These are phyloP conservation scores for Candida gigantensis DNA, from an alignment of 1,139 yeast species.

Conservation along the genomic window DNA sequence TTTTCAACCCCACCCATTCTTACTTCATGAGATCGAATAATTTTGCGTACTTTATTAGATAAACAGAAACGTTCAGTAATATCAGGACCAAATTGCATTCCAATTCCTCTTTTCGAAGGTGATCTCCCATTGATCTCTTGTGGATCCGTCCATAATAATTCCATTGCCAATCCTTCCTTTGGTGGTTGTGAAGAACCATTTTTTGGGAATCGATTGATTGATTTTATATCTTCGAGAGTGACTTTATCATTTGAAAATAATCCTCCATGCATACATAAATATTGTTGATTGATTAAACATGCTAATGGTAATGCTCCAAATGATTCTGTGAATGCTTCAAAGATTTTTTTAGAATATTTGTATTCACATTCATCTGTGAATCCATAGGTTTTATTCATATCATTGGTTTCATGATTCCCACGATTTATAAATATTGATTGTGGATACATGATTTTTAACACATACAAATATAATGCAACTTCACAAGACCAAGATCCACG, in stretches of 20 bases:
- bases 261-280: slow-evolving; percentile 95
- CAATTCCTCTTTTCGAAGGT: slow-evolving; percentile 92
- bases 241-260: slow-evolving; percentile 77
- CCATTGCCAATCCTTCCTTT: slow-evolving; percentile 92
- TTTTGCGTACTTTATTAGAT: slow-evolving; percentile 68
- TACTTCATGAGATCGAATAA: slow-evolving; percentile 94
- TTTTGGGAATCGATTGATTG: slow-evolving; percentile 61
- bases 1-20: slow-evolving; percentile 86
- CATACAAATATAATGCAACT: slow-evolving; percentile 80
- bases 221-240: slow-evolving; percentile 71
- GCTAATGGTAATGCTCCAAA: slow-evolving; percentile 89
- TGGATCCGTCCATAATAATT: slow-evolving; percentile 97
- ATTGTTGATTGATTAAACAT: slow-evolving; percentile 71
- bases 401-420: slow-evolving; percentile 96
- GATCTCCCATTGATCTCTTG: slow-evolving; percentile 76
- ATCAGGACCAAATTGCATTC: slow-evolving; percentile 96
- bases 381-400: slow-evolving; percentile 96
- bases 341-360: slow-evolving; percentile 82
- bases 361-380: slow-evolving; percentile 94
- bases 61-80: slow-evolving; percentile 79
- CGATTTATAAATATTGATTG: slow-evolving; percentile 71
- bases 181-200: slow-evolving; percentile 78
- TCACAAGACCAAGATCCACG: slow-evolving; percentile 99
- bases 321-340: slow-evolving; percentile 81
- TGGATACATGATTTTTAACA: slow-evolving; percentile 82